A percentile compares a stretch with the other conserved stretches of the same genome.
These are phyloP conservation scores for Ganoderma sinense DNA, from an alignment of 1,284 basidiomycete species.

Conservation along the genomic window DNA sequence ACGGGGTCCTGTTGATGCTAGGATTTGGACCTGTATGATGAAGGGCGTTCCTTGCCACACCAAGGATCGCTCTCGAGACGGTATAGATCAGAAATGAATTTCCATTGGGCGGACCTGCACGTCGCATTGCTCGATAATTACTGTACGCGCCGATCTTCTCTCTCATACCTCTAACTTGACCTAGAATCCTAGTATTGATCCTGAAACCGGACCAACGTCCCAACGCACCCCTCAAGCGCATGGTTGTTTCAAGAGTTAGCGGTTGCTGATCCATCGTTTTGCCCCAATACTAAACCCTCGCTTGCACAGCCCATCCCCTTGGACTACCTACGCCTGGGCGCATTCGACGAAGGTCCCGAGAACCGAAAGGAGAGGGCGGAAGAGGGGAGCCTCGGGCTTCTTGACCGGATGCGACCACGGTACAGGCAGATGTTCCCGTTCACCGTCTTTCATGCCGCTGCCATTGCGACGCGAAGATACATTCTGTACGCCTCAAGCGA, in stretches of 20 bases:
- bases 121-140: constrained; percentile 82
- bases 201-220: constrained; percentile 51
- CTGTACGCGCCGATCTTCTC: constrained; percentile 49
- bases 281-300: constrained; percentile 10
- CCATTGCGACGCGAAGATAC: constrained; percentile 63
- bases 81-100: constrained; percentile 63
- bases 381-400: constrained; percentile 55
- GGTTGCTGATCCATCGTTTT: background rate
- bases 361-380: constrained; percentile 65
- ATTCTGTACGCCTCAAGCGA: constrained; percentile 75
- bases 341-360: constrained; percentile 65
- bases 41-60: constrained; percentile 73
- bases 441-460: constrained; percentile 73
- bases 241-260: constrained; percentile 71
- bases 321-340: constrained; percentile 74
- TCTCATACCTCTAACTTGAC: background rate
- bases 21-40: constrained; percentile 83
- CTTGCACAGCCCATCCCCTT: constrained; percentile 72
- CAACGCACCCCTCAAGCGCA: constrained; percentile 52
- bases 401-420: constrained; percentile 61
- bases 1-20: constrained; percentile 38
- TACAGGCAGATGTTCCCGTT: constrained; percentile 72
- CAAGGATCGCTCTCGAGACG: constrained; percentile 64
- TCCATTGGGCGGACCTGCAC: constrained; percentile 70
- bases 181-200: constrained; percentile 57